Evolutionary conservation across 805 yeast genomes (phyloP), one percentile per base, ranked within the genome.

Genomic region (Starmerella asiatica): DNA sequence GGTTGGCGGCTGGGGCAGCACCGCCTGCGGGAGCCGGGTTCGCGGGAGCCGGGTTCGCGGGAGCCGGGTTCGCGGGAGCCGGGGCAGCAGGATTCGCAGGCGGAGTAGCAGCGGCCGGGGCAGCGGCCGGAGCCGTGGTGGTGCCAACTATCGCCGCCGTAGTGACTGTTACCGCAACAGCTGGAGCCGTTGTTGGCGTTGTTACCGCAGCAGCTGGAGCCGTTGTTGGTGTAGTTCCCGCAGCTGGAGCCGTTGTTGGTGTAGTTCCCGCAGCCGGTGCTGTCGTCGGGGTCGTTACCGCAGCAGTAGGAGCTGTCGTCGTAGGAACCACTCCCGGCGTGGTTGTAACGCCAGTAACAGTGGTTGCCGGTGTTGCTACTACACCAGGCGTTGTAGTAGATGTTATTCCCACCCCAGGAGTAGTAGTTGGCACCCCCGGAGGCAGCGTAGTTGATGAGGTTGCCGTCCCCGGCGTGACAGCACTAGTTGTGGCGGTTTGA

Each of bases 211-310:
- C 27, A 20, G 29, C 32, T 3, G 38, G 31, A 3, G 32, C 21
- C 4, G 27, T 21, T 4, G 27, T 21, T 7, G 31, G 31, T 12
- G 26, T 20, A 16, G 27, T 14, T 20, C 33, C 40, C n/a, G 17
- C 36, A 23, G 14, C 19, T 5, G 15, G 6, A 16, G 31, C 36
- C 16, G 40, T 36, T 2, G 43, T 17, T 21, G 28, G n/a, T 2
- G 42, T 23, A 30, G 45, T 20, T 15, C 42, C 3, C 3, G 44
- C 34, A 17, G 44, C 32, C 3, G 48, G 27, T 7, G 39, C 27
- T 5, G 43, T 18, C 1, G 38, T 21, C 8, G 31, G n/a, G 3
- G 44, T 21, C 3, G 36, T 16, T 8, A 40, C 19, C 3, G 40
- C 29, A 19, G 37, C 29, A 18, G 38, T 29, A 11, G 40, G 30